phyloP scores from a whole-genome alignment of 2,329 filamentous ascomycete genomes.

The Ceratocystis cacaofunesta region DNA sequence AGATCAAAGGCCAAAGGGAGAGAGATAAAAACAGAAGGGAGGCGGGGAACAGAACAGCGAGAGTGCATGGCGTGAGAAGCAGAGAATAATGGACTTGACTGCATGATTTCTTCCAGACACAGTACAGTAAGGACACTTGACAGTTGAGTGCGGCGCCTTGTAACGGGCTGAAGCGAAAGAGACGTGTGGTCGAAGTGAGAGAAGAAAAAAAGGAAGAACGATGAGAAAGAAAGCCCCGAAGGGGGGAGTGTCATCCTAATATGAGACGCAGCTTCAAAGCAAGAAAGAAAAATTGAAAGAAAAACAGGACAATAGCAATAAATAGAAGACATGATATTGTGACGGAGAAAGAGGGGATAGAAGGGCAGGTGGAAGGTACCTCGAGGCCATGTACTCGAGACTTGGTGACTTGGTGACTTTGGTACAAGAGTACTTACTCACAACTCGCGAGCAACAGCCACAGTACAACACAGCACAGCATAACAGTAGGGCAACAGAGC shows the following conservation, averaged over 20 bases:
- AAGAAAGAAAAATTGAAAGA: neutral
- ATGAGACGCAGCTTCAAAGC: neutral
- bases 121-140: neutral
- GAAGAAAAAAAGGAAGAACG: neutral
- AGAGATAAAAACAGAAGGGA: neutral
- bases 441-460: neutral
- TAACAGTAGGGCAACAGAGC: neutral
- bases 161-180: neutral
- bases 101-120: neutral
- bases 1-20: neutral
- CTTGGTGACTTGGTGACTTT: conserved; percentile 1
- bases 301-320: neutral
- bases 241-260: neutral
- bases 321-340: neutral
- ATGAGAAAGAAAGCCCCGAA: neutral
- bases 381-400: conserved; percentile 1
- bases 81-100: neutral
- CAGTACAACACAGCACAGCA: neutral
- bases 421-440: conserved; percentile 2
- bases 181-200: neutral
- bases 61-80: neutral
- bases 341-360: neutral
- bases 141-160: neutral
- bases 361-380: neutral
- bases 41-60: neutral